Base-by-base conservation (phyloP, 768 basidiomycete species). In the Baorangia bicolor region DNA sequence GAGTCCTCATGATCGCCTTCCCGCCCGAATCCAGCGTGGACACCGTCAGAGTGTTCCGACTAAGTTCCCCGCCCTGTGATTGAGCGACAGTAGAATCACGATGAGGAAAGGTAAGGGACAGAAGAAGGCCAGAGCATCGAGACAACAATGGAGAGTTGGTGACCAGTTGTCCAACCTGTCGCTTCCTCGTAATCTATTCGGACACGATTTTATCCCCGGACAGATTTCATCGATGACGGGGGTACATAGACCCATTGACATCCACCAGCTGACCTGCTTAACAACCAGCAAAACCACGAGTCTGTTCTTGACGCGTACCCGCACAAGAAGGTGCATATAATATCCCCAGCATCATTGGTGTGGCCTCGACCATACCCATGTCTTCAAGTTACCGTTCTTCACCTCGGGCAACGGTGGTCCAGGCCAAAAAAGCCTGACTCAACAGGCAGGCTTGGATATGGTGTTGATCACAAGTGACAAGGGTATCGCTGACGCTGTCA, bases 351-450 rank as follows among this genome's bases (percentile, higher is more conserved):
- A 77, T 81, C 48, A 66, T 69, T 49, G 80, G 79, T 21, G 67
- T 70, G 2, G 61, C 67, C 2, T 66, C 74, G 12, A 73, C 79
- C 9, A 72, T 85, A 5, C 86, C 87, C 4, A 98, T 70, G 93
- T 98, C 51, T 99, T 99, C 86, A 99, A 99, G 74, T 98, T 98
- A 69, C 92, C 97, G 1, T 98, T 95, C 84, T 98, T 99, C 77
- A 84, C 85, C 5, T 83, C 85, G 41, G 83, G 78, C 74, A 73
- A 78, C 39, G 64, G 75, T 48, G 72, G 71, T 23, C 63, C 71
- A 13, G 79, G 82, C 43, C 78, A 77, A 30, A n/a, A n/a, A 74
- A 68, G 20, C 91, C 93, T 28, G 93, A 98, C 66, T 88, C 95
- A 2, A 81, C 81, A 43, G 91, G 86, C 88, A 35, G 97, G 98